phyloP scores from a whole-genome alignment of 1,284 basidiomycete species.

The Tilletia walkeri region DNA sequence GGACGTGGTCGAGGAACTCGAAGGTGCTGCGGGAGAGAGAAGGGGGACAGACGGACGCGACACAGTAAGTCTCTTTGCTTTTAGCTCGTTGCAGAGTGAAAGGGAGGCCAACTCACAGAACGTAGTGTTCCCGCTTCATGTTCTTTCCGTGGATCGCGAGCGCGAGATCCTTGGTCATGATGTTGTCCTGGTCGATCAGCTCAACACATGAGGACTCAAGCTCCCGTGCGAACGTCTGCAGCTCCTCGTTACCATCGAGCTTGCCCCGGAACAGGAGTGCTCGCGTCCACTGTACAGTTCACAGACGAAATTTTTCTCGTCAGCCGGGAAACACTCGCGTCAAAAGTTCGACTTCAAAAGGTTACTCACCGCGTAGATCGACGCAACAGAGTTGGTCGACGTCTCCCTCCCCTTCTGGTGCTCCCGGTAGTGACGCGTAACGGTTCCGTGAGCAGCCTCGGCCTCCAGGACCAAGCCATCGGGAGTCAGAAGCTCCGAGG shows the following conservation, averaged over 20 bases:
- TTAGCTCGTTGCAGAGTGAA: background rate
- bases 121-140: slow-evolving; percentile 54
- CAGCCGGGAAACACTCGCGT: background rate
- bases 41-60: background rate
- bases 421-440: slow-evolving; percentile 91
- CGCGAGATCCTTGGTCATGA: slow-evolving; percentile 91
- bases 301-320: background rate
- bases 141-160: slow-evolving; percentile 87
- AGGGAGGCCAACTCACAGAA: slow-evolving; percentile 27
- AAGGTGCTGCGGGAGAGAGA: slow-evolving; percentile 28
- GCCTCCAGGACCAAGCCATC: slow-evolving; percentile 87
- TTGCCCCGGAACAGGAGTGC: slow-evolving; percentile 85
- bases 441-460: slow-evolving; percentile 70
- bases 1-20: slow-evolving; percentile 52
- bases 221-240: slow-evolving; percentile 73
- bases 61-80: background rate
- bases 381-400: slow-evolving; percentile 92
- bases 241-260: slow-evolving; percentile 77
- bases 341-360: background rate
- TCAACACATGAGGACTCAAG: slow-evolving; percentile 88
- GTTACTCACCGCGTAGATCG: slow-evolving; percentile 73
- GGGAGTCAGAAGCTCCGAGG: slow-evolving; percentile 90
- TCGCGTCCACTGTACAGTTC: slow-evolving; percentile 71
- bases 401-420: slow-evolving; percentile 86
- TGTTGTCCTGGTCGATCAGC: slow-evolving; percentile 79